Conservation (phyloP, 495 filamentous ascomycete species). For the Daldinia caldariorum region DNA sequence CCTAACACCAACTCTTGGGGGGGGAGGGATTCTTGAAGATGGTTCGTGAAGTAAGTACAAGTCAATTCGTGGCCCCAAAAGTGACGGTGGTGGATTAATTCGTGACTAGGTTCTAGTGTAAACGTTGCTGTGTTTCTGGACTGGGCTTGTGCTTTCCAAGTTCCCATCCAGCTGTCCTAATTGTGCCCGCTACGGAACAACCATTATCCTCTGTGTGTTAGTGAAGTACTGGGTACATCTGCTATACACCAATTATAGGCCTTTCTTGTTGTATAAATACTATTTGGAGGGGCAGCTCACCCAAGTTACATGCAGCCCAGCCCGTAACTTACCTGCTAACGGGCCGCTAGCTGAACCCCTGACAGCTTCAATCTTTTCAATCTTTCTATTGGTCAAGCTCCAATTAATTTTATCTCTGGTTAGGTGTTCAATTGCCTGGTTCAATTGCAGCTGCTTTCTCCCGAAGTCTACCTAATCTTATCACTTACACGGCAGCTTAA, state of each 20-base stretch:
- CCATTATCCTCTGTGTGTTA: constrained; percentile 16
- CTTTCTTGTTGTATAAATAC: neutral
- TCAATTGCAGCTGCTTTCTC: constrained; percentile 32
- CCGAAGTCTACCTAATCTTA: constrained; percentile 3
- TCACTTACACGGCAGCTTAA: constrained; percentile 31
- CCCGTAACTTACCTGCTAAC: neutral
- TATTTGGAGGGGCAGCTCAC: constrained; percentile 32
- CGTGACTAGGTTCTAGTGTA: constrained; percentile 9
- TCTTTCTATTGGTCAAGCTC: constrained; percentile 18
- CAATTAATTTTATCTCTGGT: constrained; percentile 26
- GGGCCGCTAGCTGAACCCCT: constrained; percentile 17
- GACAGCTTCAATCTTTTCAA: constrained; percentile 16
- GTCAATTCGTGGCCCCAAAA: constrained; percentile 45
- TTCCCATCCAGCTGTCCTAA: constrained; percentile 37
- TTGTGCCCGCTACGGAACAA: constrained; percentile 36
- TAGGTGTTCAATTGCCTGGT: constrained; percentile 42
- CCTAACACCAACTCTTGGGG: constrained; percentile 21
- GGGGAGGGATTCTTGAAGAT: neutral
- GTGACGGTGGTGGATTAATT: constrained; percentile 43
- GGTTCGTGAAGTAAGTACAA: constrained; percentile 20
- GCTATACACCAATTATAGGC: neutral
- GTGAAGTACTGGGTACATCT: neutral
- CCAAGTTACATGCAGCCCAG: constrained; percentile 13
- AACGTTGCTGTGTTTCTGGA: constrained; percentile 4
- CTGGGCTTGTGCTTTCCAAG: constrained; percentile 19